A percentile compares a stretch with the other conserved stretches of the same genome.
Conservation (phyloP, 805 yeast genomes). For the Metschnikowia cerradonensis region DNA sequence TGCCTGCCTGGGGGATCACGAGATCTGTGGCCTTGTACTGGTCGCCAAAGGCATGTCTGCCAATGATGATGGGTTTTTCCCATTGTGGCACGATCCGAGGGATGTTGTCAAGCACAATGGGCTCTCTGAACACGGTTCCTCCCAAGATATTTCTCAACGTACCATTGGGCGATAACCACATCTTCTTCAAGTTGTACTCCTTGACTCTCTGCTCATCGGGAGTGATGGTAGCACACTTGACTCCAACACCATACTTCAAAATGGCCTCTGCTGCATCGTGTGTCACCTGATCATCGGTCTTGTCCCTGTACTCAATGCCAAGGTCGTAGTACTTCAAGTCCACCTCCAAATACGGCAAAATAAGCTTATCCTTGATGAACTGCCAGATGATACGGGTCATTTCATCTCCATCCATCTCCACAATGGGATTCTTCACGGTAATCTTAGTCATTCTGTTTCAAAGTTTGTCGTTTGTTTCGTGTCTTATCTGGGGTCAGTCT, state of each 20-base stretch:
- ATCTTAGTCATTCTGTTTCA: conserved; percentile 37
- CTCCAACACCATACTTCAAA: conserved; percentile 70
- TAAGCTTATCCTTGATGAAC: conserved; percentile 62
- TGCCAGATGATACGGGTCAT: conserved; percentile 86
- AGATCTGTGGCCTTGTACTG: conserved; percentile 80
- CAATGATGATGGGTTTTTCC: conserved; percentile 80
- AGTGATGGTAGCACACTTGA: conserved; percentile 82
- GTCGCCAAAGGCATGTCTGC: conserved; percentile 84
- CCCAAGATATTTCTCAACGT: conserved; percentile 77
- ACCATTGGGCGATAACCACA: conserved; percentile 88
- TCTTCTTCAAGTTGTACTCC: conserved; percentile 67
- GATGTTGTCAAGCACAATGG: conserved; percentile 71
- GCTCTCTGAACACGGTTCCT: conserved; percentile 83
- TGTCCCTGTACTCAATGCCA: conserved; percentile 63
- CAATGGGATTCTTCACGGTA: conserved; percentile 68
- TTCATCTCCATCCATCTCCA: conserved; percentile 81
- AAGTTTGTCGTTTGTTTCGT: background rate
- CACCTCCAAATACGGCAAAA: conserved; percentile 65
- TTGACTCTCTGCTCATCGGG: conserved; percentile 79
- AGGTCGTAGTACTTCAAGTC: conserved; percentile 76
- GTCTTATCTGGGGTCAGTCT: no score
- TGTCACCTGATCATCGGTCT: conserved; percentile 71
- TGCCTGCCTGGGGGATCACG: conserved; percentile 63
- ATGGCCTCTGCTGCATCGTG: conserved; percentile 75
- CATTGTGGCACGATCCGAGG: conserved; percentile 77